These are phyloP conservation scores for Penicillium longicatenatum DNA, from an alignment of 495 filamentous ascomycete genomes.

Conservation along the genomic window DNA sequence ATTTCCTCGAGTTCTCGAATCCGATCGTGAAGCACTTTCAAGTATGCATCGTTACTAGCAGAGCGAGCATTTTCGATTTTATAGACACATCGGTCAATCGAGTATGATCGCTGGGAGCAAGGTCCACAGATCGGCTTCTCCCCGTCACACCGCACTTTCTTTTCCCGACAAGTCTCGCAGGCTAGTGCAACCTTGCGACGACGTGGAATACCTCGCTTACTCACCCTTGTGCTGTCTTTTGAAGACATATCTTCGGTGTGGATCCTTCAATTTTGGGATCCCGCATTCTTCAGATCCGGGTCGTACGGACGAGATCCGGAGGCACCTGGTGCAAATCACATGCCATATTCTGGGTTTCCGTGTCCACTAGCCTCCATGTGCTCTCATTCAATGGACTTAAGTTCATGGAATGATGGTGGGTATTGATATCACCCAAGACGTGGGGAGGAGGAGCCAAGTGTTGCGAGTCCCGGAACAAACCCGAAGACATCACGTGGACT, in stretches of 20 bases:
- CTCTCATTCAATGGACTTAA: not conserved
- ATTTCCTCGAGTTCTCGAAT: conserved; percentile 40
- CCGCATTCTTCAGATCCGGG: conserved; percentile 2
- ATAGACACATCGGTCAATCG: conserved; percentile 41
- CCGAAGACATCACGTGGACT: conserved; percentile 14
- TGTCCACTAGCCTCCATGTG: not conserved
- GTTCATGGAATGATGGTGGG: not conserved
- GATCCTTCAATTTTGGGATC: not conserved
- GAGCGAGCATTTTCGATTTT: conserved; percentile 38
- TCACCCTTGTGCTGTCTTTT: conserved; percentile 78
- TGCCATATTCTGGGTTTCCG: not conserved
- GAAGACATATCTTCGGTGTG: conserved; percentile 17
- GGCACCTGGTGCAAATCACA: not conserved
- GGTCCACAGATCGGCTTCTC: conserved; percentile 47
- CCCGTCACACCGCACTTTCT: conserved; percentile 72
- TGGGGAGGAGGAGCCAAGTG: conserved; percentile 5
- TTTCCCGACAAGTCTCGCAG: conserved; percentile 89
- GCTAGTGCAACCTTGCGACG: conserved; percentile 70
- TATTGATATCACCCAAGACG: not conserved
- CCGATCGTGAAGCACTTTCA: conserved; percentile 37
- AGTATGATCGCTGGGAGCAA: conserved; percentile 37
- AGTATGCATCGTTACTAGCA: conserved; percentile 41
- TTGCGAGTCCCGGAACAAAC: conserved; percentile 3
- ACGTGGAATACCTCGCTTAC: conserved; percentile 78
- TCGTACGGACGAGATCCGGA: not conserved